phyloP scores from a whole-genome alignment of 1,284 basidiomycete species.

The Papiliotrema laurentii region DNA sequence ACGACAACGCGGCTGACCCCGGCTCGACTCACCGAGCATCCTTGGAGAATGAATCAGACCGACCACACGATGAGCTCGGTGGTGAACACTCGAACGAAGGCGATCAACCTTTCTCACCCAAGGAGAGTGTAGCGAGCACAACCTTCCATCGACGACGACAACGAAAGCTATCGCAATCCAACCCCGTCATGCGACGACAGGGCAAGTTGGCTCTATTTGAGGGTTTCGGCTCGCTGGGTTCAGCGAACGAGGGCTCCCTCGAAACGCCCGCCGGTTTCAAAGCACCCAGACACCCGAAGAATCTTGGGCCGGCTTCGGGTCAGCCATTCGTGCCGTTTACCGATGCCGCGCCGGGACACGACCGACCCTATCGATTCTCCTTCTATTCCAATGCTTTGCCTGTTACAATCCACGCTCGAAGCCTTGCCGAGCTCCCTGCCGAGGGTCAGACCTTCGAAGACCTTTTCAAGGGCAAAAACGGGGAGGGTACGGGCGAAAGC shows the following conservation, averaged over 20 bases:
- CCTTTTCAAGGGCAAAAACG: conserved; percentile 58
- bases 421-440: conserved; percentile 85
- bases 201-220: conserved; percentile 93
- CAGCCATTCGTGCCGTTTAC: conserved; percentile 31
- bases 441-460: conserved; percentile 92
- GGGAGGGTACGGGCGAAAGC: neutral
- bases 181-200: conserved; percentile 57
- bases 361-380: conserved; percentile 93
- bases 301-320: conserved; percentile 8
- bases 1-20: neutral
- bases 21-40: neutral
- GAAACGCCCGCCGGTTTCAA: conserved; percentile 32
- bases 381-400: conserved; percentile 95
- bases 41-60: neutral
- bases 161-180: conserved; percentile 77
- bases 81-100: conserved; percentile 23
- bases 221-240: conserved; percentile 48
- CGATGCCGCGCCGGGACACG: conserved; percentile 58
- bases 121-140: conserved; percentile 17
- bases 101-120: conserved; percentile 26
- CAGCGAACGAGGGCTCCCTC: conserved; percentile 11
- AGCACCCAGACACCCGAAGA: conserved; percentile 35
- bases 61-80: conserved; percentile 12
- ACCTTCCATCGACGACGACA: conserved; percentile 56
- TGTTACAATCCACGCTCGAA: conserved; percentile 91